phyloP scores from a whole-genome alignment of 2,329 filamentous ascomycete species.

The Emmonsia crescens region DNA sequence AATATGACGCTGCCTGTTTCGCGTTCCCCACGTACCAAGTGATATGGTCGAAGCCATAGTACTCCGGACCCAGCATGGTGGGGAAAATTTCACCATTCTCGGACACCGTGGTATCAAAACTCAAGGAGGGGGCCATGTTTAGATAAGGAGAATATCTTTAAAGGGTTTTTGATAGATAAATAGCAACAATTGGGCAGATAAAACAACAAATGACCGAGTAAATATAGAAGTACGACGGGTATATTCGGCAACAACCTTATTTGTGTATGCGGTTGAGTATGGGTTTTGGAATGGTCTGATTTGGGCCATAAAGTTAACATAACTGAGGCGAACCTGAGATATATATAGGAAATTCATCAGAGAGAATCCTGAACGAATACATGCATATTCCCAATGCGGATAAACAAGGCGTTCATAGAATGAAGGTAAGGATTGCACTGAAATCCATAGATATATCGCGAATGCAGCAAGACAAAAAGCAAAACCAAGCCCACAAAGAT shows the following conservation, averaged over 20 bases:
- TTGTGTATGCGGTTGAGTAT: not conserved
- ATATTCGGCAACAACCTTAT: not conserved
- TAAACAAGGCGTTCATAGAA: not conserved
- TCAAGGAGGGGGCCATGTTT: not conserved
- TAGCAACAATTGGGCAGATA: not conserved
- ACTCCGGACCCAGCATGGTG: slow-evolving; percentile 15
- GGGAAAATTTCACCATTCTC: slow-evolving; percentile 13
- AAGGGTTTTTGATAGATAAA: not conserved
- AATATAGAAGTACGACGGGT: not conserved
- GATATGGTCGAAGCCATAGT: slow-evolving; percentile 66
- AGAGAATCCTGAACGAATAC: not conserved
- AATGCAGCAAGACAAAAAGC: not conserved
- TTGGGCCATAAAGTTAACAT: not conserved
- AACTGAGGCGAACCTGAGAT: not conserved
- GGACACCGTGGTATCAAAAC: not conserved
- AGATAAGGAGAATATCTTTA: not conserved
- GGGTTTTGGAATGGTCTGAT: not conserved
- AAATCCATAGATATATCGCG: not conserved
- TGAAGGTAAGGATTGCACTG: not conserved
- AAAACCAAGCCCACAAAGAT: not conserved
- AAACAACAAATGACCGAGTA: not conserved
- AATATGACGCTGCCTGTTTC: slow-evolving; percentile 81
- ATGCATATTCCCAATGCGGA: not conserved
- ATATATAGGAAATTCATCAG: not conserved
- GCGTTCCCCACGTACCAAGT: slow-evolving; percentile 93